Evolutionary conservation across 345 rosid genomes (phyloP).

Genomic region (Euclidium syriacum): DNA sequence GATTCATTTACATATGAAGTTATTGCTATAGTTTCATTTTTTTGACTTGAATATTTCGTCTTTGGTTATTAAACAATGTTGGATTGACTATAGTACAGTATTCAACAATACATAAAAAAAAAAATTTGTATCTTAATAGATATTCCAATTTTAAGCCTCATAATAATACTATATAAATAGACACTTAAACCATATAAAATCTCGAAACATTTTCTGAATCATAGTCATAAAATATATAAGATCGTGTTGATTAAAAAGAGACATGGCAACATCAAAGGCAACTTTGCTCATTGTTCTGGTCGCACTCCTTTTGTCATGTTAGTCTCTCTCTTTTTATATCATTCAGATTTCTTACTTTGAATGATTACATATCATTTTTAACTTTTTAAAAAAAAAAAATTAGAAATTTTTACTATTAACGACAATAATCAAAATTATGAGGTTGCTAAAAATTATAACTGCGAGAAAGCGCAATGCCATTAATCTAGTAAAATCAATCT

Average conservation of each 20-base stretch:
- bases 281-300: not conserved
- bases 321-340: not conserved
- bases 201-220: too few relatives aligned
- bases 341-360: too few relatives aligned
- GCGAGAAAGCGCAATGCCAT: too few relatives aligned
- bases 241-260: not conserved
- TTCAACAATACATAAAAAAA: not conserved
- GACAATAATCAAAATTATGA: too few relatives aligned
- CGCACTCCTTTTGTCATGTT: not conserved
- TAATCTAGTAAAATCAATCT: too few relatives aligned
- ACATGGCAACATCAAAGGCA: constrained; percentile 3
- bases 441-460: too few relatives aligned
- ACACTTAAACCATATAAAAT: not conserved
- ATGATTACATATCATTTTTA: too few relatives aligned
- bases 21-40: too few relatives aligned
- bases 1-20: too few relatives aligned
- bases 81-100: not conserved
- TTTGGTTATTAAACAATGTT: not conserved
- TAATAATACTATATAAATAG: not conserved
- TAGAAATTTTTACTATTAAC: too few relatives aligned
- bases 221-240: not conserved
- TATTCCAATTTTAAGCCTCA: not conserved
- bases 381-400: too few relatives aligned
- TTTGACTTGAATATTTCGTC: not conserved
- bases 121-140: too few relatives aligned